Percentiles rank a stretch among this genome's conserved stretches.
These are phyloP conservation scores for Coemansia sp. DNA, from an alignment of 192 early-diverging fungal species.

Conservation along the genomic window DNA sequence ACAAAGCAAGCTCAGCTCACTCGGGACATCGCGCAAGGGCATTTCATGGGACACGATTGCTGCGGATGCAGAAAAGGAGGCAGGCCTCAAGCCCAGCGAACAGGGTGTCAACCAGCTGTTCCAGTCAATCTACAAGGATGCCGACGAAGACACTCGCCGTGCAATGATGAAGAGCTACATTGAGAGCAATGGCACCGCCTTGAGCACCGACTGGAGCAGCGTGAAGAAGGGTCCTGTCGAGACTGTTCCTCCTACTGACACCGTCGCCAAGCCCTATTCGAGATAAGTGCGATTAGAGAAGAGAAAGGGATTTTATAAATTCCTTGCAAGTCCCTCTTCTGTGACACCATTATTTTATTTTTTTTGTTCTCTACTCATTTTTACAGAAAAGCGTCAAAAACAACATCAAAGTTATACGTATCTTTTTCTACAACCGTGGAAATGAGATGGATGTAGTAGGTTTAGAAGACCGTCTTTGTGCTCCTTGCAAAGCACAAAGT, in stretches of 20 bases:
- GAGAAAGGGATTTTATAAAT: neutral
- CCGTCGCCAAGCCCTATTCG: slow-evolving; percentile 77
- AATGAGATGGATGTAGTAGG: no score
- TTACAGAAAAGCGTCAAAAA: no score
- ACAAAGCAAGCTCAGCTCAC: slow-evolving; percentile 46
- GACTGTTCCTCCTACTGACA: slow-evolving; percentile 88
- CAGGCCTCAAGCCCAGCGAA: slow-evolving; percentile 85
- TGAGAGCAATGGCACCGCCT: slow-evolving; percentile 91
- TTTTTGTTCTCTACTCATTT: no score
- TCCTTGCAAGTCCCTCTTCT: no score
- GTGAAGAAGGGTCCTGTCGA: slow-evolving; percentile 83
- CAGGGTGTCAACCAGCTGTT: slow-evolving; percentile 89
- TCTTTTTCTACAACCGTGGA: no score
- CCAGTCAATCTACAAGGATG: slow-evolving; percentile 89
- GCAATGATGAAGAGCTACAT: slow-evolving; percentile 99
- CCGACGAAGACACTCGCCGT: slow-evolving; percentile 78
- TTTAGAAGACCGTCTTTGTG: no score
- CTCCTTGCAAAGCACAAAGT: no score
- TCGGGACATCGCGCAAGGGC: slow-evolving; percentile 58
- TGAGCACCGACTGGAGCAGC: slow-evolving; percentile 95
- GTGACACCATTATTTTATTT: no score
- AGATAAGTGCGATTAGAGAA: slow-evolving; percentile 6
- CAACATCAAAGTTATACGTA: no score
- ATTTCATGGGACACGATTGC: slow-evolving; percentile 87
- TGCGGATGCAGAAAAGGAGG: slow-evolving; percentile 71